These are phyloP conservation scores for Triticum urartu DNA, from an alignment of 176 grass and related monocot genomes.

Conservation along the genomic window DNA sequence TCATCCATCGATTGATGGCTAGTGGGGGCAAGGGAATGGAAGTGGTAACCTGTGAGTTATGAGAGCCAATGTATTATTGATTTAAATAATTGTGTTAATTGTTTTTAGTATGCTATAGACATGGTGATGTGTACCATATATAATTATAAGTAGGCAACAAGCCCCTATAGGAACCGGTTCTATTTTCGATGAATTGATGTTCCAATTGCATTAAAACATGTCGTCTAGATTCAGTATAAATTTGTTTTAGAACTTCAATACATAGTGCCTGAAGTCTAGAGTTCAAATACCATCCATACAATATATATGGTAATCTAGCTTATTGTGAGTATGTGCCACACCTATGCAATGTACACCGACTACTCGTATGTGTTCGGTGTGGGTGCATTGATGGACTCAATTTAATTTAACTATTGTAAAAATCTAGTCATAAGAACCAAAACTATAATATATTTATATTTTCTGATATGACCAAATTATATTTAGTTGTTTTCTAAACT, in stretches of 20 bases:
- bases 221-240: background rate
- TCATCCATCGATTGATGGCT: background rate
- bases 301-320: background rate
- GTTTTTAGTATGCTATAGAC: no score
- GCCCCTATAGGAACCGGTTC: no score
- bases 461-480: background rate
- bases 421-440: no score
- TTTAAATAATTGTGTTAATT: background rate
- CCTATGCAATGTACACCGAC: no score
- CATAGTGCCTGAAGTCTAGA: background rate
- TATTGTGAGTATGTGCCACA: no score
- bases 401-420: no score
- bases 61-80: background rate
- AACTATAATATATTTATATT: no score
- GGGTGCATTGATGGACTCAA: no score
- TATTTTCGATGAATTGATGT: no score
- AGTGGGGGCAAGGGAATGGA: background rate
- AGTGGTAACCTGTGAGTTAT: background rate
- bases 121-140: no score
- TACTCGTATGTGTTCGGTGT: no score
- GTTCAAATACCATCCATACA: background rate
- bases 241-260: background rate
- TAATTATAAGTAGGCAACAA: no score
- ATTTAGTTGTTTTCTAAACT: background rate
- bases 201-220: background rate